These are phyloP conservation scores for Macrophomina phaseolina DNA, from an alignment of 2,329 filamentous ascomycete genomes.

Conservation along the genomic window DNA sequence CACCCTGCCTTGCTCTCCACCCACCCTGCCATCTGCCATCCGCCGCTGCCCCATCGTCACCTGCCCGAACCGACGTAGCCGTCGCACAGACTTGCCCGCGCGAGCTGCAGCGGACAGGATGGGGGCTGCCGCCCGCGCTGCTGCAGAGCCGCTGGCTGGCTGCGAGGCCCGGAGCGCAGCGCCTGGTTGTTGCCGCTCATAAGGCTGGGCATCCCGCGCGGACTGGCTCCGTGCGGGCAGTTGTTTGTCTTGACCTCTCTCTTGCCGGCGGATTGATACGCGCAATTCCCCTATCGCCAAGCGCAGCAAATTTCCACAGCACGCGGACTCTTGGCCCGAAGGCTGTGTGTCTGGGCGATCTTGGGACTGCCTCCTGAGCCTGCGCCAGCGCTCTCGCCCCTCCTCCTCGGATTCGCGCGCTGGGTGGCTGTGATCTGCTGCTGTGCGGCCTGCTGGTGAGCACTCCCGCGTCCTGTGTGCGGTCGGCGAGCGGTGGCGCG, in stretches of 20 bases:
- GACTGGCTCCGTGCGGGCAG: not conserved
- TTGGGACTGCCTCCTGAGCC: conserved; percentile 14
- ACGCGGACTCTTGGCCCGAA: conserved; percentile 17
- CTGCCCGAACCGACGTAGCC: conserved; percentile 10
- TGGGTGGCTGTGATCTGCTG: conserved; percentile 1
- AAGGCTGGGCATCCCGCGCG: conserved; percentile 1
- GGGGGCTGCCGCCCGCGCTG: not conserved
- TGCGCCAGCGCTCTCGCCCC: no score
- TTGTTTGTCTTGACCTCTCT: conserved; percentile 1
- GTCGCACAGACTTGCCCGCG: not conserved
- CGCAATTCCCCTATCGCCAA: conserved; percentile 19
- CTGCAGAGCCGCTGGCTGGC: not conserved
- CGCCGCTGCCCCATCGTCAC: conserved; percentile 1
- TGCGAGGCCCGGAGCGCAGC: not conserved
- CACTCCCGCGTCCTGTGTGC: not conserved
- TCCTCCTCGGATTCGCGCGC: conserved; percentile 1
- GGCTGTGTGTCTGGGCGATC: conserved; percentile 12
- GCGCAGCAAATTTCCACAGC: conserved; percentile 23
- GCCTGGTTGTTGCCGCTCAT: not conserved
- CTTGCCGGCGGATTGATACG: not conserved
- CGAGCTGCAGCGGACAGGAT: not conserved
- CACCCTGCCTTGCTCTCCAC: not conserved
- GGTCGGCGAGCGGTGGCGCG: not conserved
- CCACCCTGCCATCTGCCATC: not conserved
- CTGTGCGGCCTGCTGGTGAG: conserved; percentile 6